These are phyloP conservation scores for Austroboletus rostrupii DNA, from an alignment of 1,284 basidiomycete species.

Conservation along the genomic window DNA sequence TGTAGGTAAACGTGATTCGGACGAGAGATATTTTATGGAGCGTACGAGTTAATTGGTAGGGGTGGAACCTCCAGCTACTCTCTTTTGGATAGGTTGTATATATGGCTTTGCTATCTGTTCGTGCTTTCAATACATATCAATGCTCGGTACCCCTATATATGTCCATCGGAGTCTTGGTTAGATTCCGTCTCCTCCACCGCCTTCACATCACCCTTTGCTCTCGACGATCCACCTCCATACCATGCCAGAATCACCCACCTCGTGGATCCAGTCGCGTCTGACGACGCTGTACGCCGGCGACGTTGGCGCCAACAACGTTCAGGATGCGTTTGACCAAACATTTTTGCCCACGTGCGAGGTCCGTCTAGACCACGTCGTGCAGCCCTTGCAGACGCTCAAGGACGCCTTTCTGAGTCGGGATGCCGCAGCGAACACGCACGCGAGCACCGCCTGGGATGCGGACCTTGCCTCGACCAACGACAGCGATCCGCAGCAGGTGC, in stretches of 20 bases:
- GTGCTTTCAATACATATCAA: conserved; percentile 13
- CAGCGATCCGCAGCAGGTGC: conserved; percentile 17
- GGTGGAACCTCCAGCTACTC: conserved; percentile 26
- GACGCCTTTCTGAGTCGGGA: conserved; percentile 21
- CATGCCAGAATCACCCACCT: conserved; percentile 4
- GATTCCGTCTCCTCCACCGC: neutral
- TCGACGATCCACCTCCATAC: neutral
- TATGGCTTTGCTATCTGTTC: conserved; percentile 22
- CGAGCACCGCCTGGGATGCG: conserved; percentile 33
- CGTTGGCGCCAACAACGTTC: conserved; percentile 6
- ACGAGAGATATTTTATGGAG: conserved; percentile 24
- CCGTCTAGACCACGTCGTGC: conserved; percentile 29
- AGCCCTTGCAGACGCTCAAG: conserved; percentile 31
- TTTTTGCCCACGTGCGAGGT: conserved; percentile 36
- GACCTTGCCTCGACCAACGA: conserved; percentile 32
- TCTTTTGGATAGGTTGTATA: conserved; percentile 24
- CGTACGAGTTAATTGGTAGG: conserved; percentile 24
- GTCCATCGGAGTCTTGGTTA: neutral
- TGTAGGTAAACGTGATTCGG: conserved; percentile 23
- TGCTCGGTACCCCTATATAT: neutral
- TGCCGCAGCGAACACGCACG: conserved; percentile 13
- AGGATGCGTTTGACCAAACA: conserved; percentile 23
- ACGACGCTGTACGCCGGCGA: conserved; percentile 27
- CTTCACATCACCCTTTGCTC: neutral
- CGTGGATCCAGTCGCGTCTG: conserved; percentile 27